These are phyloP conservation scores for Phytophthora boehmeriae DNA, from an alignment of 352 stramenopile species.

Conservation along the genomic window DNA sequence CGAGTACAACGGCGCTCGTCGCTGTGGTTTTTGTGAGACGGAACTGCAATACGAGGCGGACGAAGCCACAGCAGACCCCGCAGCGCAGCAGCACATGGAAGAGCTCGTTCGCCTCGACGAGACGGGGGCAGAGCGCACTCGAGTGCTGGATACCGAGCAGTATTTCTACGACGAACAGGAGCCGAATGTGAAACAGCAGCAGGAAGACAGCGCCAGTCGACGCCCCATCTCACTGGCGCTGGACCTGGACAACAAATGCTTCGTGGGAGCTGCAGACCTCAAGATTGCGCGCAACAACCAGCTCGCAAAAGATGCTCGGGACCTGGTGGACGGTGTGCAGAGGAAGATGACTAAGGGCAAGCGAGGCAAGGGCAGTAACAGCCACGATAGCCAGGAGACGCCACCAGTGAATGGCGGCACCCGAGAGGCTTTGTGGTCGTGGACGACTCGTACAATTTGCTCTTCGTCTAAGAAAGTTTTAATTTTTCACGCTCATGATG, in stretches of 20 bases:
- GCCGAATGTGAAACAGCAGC: too few species aligned
- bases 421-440: slow-evolving; percentile 32
- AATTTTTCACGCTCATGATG: slow-evolving; percentile 12
- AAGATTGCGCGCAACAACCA: slow-evolving; percentile 59
- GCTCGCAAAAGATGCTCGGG: slow-evolving; percentile 55
- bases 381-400: slow-evolving; percentile 9
- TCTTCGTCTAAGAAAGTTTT: slow-evolving; percentile 44
- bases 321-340: slow-evolving; percentile 54
- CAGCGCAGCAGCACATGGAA: slow-evolving; percentile 60
- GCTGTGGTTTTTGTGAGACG: slow-evolving; percentile 61
- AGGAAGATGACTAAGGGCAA: slow-evolving; percentile 48
- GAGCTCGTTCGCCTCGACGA: slow-evolving; percentile 57
- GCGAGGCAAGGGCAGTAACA: slow-evolving; percentile 17
- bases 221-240: slow-evolving; percentile 49
- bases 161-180: slow-evolving; percentile 42
- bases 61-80: slow-evolving; percentile 31
- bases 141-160: slow-evolving; percentile 50
- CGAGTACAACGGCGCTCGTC: slow-evolving; percentile 60
- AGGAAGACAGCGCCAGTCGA: slow-evolving; percentile 14
- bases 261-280: slow-evolving; percentile 26
- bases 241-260: slow-evolving; percentile 53
- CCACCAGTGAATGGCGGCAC: background rate
- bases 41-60: slow-evolving; percentile 63
- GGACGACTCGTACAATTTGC: slow-evolving; percentile 54
- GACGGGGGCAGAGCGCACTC: slow-evolving; percentile 47